Evolutionary conservation across 139 green algal species (phyloP), one percentile per base, ranked within the genome.

Genomic region (Tetradesmus lagerheimii): DNA sequence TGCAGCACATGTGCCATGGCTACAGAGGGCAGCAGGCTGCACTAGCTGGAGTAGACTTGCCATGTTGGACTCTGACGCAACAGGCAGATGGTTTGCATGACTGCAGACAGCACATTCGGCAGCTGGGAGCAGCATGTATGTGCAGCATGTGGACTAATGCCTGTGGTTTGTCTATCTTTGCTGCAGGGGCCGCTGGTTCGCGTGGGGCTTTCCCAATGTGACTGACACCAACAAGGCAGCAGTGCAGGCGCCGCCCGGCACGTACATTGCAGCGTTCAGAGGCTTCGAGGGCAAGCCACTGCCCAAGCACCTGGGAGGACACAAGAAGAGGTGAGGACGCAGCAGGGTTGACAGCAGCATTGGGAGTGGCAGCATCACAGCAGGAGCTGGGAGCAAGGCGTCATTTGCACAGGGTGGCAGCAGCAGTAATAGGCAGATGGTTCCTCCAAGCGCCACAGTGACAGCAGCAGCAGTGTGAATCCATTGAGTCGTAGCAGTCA

Each of bases 271-370:
- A 2, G 85, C 85, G 3, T 62, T 90, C 45, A 41, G 74, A n/a
- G 85, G 85, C 18, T 85, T 38, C 38, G 85, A 90, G 34, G 85
- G 85, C 11, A 90, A 90, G 74, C 85, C 74, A 45, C 74, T 90
- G 75, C 85, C 85, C n/a, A 37, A 41, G 23, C 29, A 77, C 15
- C 45, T 79, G 25, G 85, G 85, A 15, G 85, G 85, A 1, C 64
- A 43, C 74, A 84, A 85, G 85, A 90, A 90, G 74, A n/a, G 71
- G 43, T 90, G 39, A 45, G 77, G 15, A 8, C 29, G 31, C 34
- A 80, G 34, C 39, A 14, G 34, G 6, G 34, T 4, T 80, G 14
- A 20, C 34, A n/a, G 34, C 71, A 39, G 11, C 31, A 34, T 29
- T 1, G 15, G 47, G 1, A 62, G 47, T 1, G 47, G 12, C 47